Conservation (phyloP, 2,329 filamentous ascomycete species). For the Calonectria pteridis region DNA sequence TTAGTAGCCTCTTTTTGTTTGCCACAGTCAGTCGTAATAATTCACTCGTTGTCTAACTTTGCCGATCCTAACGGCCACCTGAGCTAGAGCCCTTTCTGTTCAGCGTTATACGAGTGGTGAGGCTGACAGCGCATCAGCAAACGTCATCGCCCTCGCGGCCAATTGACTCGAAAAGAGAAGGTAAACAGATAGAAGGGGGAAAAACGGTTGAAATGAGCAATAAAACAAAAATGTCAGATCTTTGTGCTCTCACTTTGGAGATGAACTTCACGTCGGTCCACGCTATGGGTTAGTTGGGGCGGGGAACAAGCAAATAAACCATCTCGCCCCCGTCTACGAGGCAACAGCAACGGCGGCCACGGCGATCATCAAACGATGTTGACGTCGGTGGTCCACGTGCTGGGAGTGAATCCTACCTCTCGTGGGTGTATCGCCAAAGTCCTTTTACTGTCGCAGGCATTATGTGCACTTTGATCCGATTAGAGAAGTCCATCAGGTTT, state of each 20-base stretch:
- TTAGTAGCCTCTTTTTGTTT: background rate
- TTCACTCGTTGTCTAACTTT: background rate
- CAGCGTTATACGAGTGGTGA: background rate
- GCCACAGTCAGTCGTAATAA: background rate
- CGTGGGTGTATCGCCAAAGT: background rate
- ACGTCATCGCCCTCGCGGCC: background rate
- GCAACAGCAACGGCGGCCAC: background rate
- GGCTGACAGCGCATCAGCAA: background rate
- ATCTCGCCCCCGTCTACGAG: background rate
- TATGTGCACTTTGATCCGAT: background rate
- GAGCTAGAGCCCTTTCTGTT: background rate
- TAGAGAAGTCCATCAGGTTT: background rate
- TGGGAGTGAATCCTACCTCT: conserved; percentile 1
- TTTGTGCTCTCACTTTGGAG: background rate
- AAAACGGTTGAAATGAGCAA: background rate
- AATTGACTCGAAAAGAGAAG: background rate
- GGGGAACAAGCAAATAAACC: background rate
- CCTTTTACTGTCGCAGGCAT: background rate
- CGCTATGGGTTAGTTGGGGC: background rate
- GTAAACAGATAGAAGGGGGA: background rate
- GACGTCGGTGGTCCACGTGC: conserved; percentile 23
- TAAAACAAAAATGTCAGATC: background rate
- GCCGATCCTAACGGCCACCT: background rate
- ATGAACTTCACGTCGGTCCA: background rate
- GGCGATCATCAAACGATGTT: conserved; percentile 25